Conservation (phyloP, 768 basidiomycete genomes). For the Cyclocybe aegerita region DNA sequence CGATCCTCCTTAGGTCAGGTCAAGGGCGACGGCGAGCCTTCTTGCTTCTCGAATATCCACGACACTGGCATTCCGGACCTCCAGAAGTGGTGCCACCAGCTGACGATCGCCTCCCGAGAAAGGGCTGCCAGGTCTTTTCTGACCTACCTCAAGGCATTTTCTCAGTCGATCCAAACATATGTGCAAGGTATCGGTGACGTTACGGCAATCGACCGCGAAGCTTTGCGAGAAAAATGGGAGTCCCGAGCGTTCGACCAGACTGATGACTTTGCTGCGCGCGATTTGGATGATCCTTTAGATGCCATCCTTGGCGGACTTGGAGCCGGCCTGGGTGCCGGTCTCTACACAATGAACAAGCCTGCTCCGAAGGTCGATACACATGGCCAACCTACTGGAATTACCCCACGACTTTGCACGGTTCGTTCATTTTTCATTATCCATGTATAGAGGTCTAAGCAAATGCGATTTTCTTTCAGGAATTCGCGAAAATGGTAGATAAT, state of each 20-base stretch:
- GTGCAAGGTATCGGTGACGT: conserved; percentile 53
- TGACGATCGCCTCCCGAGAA: conserved; percentile 55
- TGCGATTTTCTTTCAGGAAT: conserved; percentile 34
- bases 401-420: conserved; percentile 43
- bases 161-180: conserved; percentile 45
- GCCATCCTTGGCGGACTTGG: conserved; percentile 28
- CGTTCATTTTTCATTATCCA: conserved; percentile 1
- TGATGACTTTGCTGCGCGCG: conserved; percentile 14
- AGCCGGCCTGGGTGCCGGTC: conserved; percentile 21
- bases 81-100: conserved; percentile 55
- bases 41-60: conserved; percentile 50
- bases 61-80: conserved; percentile 59
- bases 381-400: conserved; percentile 44
- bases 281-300: conserved; percentile 30
- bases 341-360: conserved; percentile 35
- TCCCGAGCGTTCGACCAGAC: conserved; percentile 30
- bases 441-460: neutral
- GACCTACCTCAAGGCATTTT: conserved; percentile 47
- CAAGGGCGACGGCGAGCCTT: conserved; percentile 57
- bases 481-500: conserved; percentile 41
- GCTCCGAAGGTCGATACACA: conserved; percentile 40
- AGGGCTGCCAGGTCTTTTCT: conserved; percentile 44
- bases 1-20: conserved; percentile 43
- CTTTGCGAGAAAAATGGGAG: conserved; percentile 53
- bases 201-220: conserved; percentile 47